Base-by-base conservation (phyloP, 306 rosid species). In the Inga oerstediana region DNA sequence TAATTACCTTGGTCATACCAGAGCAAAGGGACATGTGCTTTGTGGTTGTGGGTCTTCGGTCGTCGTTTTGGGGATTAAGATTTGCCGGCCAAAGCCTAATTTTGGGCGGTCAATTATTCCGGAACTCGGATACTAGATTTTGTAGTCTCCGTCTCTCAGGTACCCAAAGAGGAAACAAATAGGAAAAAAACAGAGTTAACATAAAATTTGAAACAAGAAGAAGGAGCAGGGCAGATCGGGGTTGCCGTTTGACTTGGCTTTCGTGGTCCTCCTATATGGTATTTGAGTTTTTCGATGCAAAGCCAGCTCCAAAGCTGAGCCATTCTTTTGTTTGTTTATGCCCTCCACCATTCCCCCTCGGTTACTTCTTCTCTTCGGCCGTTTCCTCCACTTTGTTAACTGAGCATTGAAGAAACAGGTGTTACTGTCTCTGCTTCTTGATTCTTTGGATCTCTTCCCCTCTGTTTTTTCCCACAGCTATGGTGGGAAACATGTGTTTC, bases 401-500 rank as follows among this genome's bases (percentile, higher is more conserved):
- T 22, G 39, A 45, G 13, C 17, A 24, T 8, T 2, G n/a, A 13
- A n/a, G 76, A 14, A 24, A 13, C 30, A 39, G 49, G 30, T 39
- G 74, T 39, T 39, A 39, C 49, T 39, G 48, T 27, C 34, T 45
- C 19, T 72, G 41, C 41, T 72, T 45, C 59, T 46, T 14, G 59
- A 44, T 71, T 44, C 32, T 24, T 71, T 71, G 49, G 19, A 71
- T 44, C 35, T 5, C n/a, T 67, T 67, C 72, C 44, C 44, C 17
- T 79, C 82, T 68, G 56, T 64, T 69, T 76, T 74, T 67, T 70
- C 48, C 75, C 70, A 37, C 73, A 85, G 71, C 89, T 51, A 95
- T 95, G 99, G 93, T 89, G 16, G 98, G 82, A 86, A 83, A 81
- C 79, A 79, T 86, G 86, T 91, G 88, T 72, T 90, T 93, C 84